Evolutionary conservation across 176 grass and related monocot genomes (phyloP).

Genomic region (Oryza punctata): DNA sequence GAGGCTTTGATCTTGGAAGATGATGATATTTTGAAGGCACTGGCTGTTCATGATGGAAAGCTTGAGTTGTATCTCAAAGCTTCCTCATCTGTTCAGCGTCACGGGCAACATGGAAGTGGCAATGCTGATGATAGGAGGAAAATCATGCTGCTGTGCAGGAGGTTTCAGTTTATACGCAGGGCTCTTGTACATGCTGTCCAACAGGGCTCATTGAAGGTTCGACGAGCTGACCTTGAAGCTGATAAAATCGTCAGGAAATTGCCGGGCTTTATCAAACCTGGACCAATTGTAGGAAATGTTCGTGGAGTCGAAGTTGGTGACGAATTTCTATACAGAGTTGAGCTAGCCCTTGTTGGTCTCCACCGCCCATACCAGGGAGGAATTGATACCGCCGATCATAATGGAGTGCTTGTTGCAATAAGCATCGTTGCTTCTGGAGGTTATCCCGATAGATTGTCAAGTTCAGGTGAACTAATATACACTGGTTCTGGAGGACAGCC

Average conservation of each 20-base stretch:
- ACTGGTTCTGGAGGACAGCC: conserved; percentile 70
- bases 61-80: conserved; percentile 31
- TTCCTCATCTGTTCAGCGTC: conserved; percentile 1
- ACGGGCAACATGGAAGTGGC: conserved; percentile 3
- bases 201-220: conserved; percentile 9
- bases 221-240: conserved; percentile 59
- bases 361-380: conserved; percentile 63
- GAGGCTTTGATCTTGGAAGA: conserved; percentile 23
- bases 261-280: conserved; percentile 42
- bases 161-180: conserved; percentile 56
- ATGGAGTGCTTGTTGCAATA: conserved; percentile 49
- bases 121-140: conserved; percentile 33
- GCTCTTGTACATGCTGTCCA: conserved; percentile 45
- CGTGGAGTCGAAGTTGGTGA: conserved; percentile 84
- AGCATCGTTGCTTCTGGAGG: conserved; percentile 78
- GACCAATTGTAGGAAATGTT: conserved; percentile 56
- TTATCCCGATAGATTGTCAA: conserved; percentile 65
- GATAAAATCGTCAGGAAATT: conserved; percentile 34
- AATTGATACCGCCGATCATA: conserved; percentile 51
- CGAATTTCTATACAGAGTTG: conserved; percentile 70
- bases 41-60: conserved; percentile 34
- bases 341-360: conserved; percentile 73
- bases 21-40: conserved; percentile 37
- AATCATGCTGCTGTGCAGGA: conserved; percentile 38
- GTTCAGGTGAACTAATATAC: conserved; percentile 79